These are phyloP conservation scores for Zygoascus flipseniorum DNA, from an alignment of 805 yeast species.

Conservation along the genomic window DNA sequence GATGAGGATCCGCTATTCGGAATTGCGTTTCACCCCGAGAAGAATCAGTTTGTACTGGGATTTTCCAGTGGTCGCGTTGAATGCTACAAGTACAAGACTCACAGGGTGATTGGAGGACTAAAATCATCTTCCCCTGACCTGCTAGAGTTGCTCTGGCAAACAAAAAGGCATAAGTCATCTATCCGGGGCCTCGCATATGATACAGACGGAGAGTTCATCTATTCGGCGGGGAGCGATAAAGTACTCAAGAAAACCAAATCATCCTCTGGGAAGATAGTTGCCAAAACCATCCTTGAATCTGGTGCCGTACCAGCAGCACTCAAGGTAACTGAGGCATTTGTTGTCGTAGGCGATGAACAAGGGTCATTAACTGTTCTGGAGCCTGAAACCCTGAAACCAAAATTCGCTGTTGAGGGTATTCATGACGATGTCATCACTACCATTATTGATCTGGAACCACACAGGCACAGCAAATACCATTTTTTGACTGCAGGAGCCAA, in stretches of 20 bases:
- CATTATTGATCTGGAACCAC: conserved; percentile 47
- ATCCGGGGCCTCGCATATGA: conserved; percentile 68
- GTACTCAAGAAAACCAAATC: conserved; percentile 66
- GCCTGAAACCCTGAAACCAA: conserved; percentile 40
- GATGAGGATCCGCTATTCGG: conserved; percentile 47
- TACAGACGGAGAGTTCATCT: conserved; percentile 47
- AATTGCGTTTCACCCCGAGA: conserved; percentile 67
- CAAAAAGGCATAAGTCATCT: conserved; percentile 84
- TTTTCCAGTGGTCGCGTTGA: conserved; percentile 74
- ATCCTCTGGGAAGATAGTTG: conserved; percentile 65
- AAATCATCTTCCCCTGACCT: background rate
- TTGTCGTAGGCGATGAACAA: conserved; percentile 49
- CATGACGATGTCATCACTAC: conserved; percentile 67
- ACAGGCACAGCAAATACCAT: conserved; percentile 66
- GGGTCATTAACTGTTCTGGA: conserved; percentile 63
- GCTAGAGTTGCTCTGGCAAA: conserved; percentile 52
- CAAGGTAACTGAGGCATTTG: conserved; percentile 25
- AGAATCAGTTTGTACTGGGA: conserved; percentile 58
- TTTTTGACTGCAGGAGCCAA: conserved; percentile 77
- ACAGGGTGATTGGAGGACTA: conserved; percentile 6
- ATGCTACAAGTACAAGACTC: conserved; percentile 50
- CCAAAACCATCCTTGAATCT: conserved; percentile 35
- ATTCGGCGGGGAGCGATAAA: conserved; percentile 71
- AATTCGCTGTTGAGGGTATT: conserved; percentile 42
- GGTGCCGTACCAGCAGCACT: conserved; percentile 22